phyloP scores from a whole-genome alignment of 352 stramenopile genomes.

The Phytophthora megakarya region DNA sequence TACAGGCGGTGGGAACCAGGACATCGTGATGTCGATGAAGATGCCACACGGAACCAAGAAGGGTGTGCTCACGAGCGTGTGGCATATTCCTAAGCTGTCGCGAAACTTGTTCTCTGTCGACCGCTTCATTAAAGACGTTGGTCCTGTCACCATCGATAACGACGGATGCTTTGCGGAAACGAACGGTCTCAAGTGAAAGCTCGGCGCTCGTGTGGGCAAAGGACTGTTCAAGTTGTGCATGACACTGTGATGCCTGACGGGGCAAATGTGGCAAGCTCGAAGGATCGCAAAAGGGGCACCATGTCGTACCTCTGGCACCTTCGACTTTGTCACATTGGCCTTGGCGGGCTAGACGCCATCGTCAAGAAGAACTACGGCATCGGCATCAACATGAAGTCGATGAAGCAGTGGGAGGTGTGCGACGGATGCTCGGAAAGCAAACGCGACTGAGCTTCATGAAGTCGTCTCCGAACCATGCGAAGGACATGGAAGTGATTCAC shows the following conservation, averaged over 20 bases:
- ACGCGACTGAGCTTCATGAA: too few relatives aligned
- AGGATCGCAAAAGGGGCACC: constrained; percentile 14
- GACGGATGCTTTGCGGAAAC: constrained; percentile 16
- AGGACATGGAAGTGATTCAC: not conserved
- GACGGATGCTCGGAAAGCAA: too few relatives aligned
- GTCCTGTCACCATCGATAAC: constrained; percentile 8
- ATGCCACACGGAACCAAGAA: constrained; percentile 11
- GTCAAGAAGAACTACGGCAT: constrained; percentile 17
- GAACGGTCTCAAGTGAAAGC: constrained; percentile 7
- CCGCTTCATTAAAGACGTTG: constrained; percentile 20
- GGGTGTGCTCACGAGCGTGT: constrained; percentile 16
- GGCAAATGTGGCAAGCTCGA: constrained; percentile 16
- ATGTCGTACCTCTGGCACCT: constrained; percentile 26
- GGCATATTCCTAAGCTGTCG: constrained; percentile 17
- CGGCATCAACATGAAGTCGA: not conserved
- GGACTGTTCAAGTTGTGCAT: constrained; percentile 23
- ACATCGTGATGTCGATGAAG: constrained; percentile 32
- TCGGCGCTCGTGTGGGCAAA: constrained; percentile 19
- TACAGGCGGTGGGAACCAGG: constrained; percentile 17
- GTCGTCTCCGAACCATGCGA: not conserved
- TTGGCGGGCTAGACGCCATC: constrained; percentile 16
- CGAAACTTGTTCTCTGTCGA: constrained; percentile 24
- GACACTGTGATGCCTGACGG: constrained; percentile 10
- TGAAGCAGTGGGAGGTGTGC: too few relatives aligned
- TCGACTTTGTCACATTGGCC: constrained; percentile 11